Percentiles rank a stretch among this genome's conserved stretches.
Evolutionary conservation across 805 yeast species (phyloP).

Genomic region (Pichia heedii): DNA sequence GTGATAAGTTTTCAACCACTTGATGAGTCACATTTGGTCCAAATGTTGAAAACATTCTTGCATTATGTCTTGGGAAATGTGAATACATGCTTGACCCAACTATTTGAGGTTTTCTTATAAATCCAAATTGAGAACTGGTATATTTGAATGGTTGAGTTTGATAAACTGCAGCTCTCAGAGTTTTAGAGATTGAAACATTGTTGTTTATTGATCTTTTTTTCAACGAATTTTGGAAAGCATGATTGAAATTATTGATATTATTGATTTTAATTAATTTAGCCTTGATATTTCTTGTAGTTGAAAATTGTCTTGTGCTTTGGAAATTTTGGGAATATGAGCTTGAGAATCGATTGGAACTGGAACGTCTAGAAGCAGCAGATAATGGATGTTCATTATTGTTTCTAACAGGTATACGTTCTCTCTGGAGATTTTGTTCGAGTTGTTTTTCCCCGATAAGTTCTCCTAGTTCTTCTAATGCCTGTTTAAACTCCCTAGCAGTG

Average conservation of each 20-base stretch:
- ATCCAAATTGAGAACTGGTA: constrained; percentile 10
- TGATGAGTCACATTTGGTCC: constrained; percentile 37
- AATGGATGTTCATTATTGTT: background rate
- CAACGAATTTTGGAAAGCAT: background rate
- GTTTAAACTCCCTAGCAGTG: constrained; percentile 38
- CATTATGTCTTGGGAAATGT: constrained; percentile 28
- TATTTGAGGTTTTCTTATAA: constrained; percentile 10
- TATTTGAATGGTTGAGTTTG: constrained; percentile 25
- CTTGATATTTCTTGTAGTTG: constrained; percentile 12
- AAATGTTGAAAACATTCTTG: constrained; percentile 32
- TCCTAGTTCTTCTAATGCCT: constrained; percentile 40
- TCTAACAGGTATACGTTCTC: constrained; percentile 24
- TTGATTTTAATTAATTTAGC: background rate
- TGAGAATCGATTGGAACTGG: background rate
- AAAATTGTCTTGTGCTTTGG: constrained; percentile 16
- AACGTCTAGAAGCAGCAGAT: background rate
- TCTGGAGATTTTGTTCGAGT: constrained; percentile 22
- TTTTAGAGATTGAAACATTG: background rate
- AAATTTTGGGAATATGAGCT: background rate
- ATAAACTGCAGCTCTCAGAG: constrained; percentile 16
- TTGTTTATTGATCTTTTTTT: background rate
- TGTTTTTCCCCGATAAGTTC: constrained; percentile 27
- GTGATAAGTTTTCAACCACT: constrained; percentile 50
- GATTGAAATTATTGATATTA: background rate
- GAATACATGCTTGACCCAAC: constrained; percentile 24